These are phyloP conservation scores for Pogostemon cablin DNA, from an alignment of 257 asterid genomes.

Conservation along the genomic window DNA sequence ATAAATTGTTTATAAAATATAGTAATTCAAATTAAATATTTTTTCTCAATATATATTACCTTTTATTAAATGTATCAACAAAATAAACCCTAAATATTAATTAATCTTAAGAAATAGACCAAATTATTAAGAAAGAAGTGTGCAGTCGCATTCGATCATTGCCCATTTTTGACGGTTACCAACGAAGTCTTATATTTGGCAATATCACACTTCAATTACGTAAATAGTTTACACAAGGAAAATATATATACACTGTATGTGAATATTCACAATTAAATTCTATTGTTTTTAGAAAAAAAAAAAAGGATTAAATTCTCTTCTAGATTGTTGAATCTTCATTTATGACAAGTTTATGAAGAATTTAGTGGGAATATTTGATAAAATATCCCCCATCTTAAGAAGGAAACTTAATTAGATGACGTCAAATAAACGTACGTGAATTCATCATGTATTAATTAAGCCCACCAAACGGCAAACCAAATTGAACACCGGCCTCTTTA, in stretches of 20 bases:
- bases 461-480: no score
- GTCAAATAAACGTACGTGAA: no score
- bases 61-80: no score
- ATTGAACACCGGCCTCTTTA: no score
- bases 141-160: slow-evolving; percentile 25
- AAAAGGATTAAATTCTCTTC: no score
- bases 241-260: not conserved
- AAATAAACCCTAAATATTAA: not conserved
- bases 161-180: slow-evolving; percentile 32
- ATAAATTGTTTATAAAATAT: no score
- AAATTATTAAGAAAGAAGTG: slow-evolving; percentile 17
- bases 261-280: not conserved
- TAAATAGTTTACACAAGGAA: not conserved
- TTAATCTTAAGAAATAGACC: not conserved
- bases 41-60: no score
- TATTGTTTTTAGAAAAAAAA: no score
- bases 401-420: no score
- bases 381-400: not conserved
- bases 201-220: slow-evolving; percentile 20
- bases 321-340: not conserved
- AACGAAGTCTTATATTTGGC: slow-evolving; percentile 32
- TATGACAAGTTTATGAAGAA: not conserved
- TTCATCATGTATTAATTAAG: no score
- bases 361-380: not conserved
- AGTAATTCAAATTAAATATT: no score